Evolutionary conservation across 768 basidiomycete genomes (phyloP).

Genomic region (Tylopilus intermedius): DNA sequence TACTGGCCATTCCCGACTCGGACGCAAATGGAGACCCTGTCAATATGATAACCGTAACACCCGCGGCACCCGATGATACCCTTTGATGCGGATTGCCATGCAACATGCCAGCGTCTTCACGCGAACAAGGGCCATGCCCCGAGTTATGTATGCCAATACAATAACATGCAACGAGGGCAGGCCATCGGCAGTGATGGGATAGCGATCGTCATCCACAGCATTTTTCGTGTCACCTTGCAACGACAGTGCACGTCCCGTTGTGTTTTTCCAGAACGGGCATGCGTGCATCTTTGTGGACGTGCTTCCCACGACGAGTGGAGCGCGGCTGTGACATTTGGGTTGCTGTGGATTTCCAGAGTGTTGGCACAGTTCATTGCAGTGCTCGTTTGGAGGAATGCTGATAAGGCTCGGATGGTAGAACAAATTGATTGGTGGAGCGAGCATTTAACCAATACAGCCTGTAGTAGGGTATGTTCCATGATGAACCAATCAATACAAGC

Average conservation of each 20-base stretch:
- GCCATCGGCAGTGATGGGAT: conserved; percentile 1
- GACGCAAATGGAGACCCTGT: too few relatives aligned
- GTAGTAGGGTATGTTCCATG: conserved; percentile 20
- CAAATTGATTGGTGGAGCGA: neutral
- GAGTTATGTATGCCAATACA: neutral
- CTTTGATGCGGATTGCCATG: conserved; percentile 25
- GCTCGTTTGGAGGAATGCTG: neutral
- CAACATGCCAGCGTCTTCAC: conserved; percentile 14
- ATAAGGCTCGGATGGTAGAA: neutral
- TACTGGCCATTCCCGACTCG: conserved; percentile 1
- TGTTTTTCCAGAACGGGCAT: neutral
- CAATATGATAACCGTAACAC: neutral
- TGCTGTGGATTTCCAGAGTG: neutral
- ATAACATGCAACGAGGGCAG: neutral
- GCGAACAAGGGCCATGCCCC: conserved; percentile 5
- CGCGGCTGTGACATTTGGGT: conserved; percentile 14
- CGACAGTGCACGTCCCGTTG: neutral
- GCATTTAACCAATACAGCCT: conserved; percentile 22
- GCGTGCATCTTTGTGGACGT: too few relatives aligned
- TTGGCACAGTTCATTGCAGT: neutral
- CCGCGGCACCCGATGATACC: conserved; percentile 1
- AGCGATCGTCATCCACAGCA: conserved; percentile 15
- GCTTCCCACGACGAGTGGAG: conserved; percentile 16
- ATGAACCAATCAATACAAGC: conserved; percentile 13
- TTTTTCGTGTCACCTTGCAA: conserved; percentile 2